Conservation (phyloP, 2,329 filamentous ascomycete genomes). For the Cercospora berteroae region DNA sequence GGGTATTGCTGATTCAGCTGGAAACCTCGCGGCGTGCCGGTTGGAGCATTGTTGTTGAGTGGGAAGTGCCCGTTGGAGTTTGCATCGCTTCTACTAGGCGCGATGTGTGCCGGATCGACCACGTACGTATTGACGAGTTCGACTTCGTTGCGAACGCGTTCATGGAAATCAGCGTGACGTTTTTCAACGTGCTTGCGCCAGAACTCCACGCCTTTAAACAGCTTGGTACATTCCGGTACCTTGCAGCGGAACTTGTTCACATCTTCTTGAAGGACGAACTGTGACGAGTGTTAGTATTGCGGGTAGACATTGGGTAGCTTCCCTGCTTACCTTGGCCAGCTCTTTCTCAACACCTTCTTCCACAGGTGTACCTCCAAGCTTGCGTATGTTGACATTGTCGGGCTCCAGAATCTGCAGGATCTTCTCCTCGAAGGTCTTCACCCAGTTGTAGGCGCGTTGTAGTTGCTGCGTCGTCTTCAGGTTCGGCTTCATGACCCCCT, state of each 20-base stretch:
- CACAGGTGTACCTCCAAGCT: conserved; percentile 81
- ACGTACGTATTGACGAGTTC: conserved; percentile 92
- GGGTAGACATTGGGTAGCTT: neutral
- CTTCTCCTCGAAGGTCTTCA: conserved; percentile 97
- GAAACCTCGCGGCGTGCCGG: conserved; percentile 88
- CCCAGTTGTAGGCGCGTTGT: conserved; percentile 96
- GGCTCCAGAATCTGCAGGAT: conserved; percentile 89
- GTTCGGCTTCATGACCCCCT: conserved; percentile 45
- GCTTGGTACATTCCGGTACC: conserved; percentile 89
- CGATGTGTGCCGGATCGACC: conserved; percentile 89
- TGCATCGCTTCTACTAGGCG: conserved; percentile 85
- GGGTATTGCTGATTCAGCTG: conserved; percentile 67
- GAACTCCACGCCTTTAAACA: conserved; percentile 96
- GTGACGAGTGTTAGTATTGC: neutral
- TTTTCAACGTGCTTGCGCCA: conserved; percentile 99
- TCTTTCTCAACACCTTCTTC: conserved; percentile 88
- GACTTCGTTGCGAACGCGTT: conserved; percentile 78
- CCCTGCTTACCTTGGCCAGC: conserved; percentile 57
- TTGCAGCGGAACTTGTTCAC: conserved; percentile 96
- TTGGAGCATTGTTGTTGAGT: conserved; percentile 66
- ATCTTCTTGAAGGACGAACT: conserved; percentile 91
- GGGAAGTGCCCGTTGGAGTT: conserved; percentile 97
- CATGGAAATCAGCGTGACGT: conserved; percentile 84
- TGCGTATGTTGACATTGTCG: conserved; percentile 79
- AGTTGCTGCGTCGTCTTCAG: conserved; percentile 87